Conservation (phyloP, 2,329 filamentous ascomycete species). For the Cladorrhinum sp. region DNA sequence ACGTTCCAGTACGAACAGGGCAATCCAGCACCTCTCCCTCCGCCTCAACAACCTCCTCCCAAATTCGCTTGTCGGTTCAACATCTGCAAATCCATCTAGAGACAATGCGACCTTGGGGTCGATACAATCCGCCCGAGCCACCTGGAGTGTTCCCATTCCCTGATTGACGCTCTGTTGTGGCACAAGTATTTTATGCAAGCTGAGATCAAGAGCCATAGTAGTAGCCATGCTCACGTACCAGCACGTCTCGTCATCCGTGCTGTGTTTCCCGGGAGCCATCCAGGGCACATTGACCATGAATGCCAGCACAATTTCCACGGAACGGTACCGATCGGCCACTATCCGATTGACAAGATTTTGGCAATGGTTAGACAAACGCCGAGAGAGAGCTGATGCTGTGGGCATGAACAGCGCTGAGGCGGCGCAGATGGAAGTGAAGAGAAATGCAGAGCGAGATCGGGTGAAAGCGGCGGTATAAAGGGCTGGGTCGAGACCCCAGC, state of each 20-base stretch:
- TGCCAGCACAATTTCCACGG: conserved; percentile 69
- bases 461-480: conserved; percentile 66
- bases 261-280: conserved; percentile 67
- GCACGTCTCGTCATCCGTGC: conserved; percentile 70
- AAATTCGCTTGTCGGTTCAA: conserved; percentile 58
- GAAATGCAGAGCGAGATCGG: conserved; percentile 63
- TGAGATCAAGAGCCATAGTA: conserved; percentile 66
- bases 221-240: conserved; percentile 68
- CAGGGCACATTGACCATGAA: conserved; percentile 76
- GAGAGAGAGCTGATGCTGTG: conserved; percentile 61
- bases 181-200: conserved; percentile 65
- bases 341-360: conserved; percentile 61
- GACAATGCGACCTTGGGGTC: conserved; percentile 61
- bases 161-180: conserved; percentile 35
- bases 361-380: conserved; percentile 61
- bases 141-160: conserved; percentile 3
- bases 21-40: conserved; percentile 67
- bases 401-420: conserved; percentile 66
- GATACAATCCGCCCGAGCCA: conserved; percentile 67
- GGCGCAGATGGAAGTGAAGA: conserved; percentile 69
- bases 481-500: conserved; percentile 69
- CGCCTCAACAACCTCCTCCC: conserved; percentile 61
- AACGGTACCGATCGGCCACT: conserved; percentile 60
- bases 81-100: conserved; percentile 64
- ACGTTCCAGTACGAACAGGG: conserved; percentile 68